Percentiles rank a stretch among this genome's conserved stretches.
phyloP scores from a whole-genome alignment of 2,329 filamentous ascomycete genomes.

The Cladosporium sp. region DNA sequence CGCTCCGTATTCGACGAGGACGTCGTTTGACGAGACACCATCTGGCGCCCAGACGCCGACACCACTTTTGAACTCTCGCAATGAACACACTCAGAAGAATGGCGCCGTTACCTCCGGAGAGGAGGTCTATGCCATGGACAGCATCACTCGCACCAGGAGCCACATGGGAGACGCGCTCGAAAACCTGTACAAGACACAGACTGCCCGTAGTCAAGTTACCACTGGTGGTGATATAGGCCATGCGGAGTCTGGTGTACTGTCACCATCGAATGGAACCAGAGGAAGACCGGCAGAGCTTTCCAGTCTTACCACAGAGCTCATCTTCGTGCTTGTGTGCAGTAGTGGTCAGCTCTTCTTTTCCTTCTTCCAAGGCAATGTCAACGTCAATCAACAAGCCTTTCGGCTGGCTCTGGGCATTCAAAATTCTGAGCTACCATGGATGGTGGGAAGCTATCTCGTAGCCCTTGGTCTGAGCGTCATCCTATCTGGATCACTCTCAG shows the following conservation, averaged over 20 bases:
- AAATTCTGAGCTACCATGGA: constrained; percentile 45
- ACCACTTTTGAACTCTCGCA: constrained; percentile 5
- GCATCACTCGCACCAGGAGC: constrained; percentile 10
- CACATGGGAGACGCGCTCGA: constrained; percentile 19
- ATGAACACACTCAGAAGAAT: background rate
- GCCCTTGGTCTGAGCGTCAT: constrained; percentile 47
- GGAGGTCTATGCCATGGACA: constrained; percentile 12
- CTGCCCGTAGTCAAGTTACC: constrained; percentile 4
- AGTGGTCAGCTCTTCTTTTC: constrained; percentile 47
- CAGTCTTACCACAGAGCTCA: constrained; percentile 42
- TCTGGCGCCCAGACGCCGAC: constrained; percentile 17
- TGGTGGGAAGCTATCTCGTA: constrained; percentile 44
- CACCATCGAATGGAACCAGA: constrained; percentile 1
- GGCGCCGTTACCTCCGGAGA: background rate
- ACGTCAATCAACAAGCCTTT: constrained; percentile 42
- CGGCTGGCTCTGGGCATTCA: constrained; percentile 41
- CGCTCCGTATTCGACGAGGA: constrained; percentile 5
- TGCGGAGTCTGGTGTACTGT: background rate
- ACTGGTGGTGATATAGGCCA: background rate
- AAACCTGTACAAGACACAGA: constrained; percentile 14
- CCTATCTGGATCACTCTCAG: constrained; percentile 40
- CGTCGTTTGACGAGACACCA: constrained; percentile 14
- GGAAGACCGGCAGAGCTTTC: constrained; percentile 40
- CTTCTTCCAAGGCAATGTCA: constrained; percentile 45
- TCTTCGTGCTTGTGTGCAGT: constrained; percentile 46